Evolutionary conservation across 441 rosid genomes (phyloP).

Genomic region (Adansonia gregorii): DNA sequence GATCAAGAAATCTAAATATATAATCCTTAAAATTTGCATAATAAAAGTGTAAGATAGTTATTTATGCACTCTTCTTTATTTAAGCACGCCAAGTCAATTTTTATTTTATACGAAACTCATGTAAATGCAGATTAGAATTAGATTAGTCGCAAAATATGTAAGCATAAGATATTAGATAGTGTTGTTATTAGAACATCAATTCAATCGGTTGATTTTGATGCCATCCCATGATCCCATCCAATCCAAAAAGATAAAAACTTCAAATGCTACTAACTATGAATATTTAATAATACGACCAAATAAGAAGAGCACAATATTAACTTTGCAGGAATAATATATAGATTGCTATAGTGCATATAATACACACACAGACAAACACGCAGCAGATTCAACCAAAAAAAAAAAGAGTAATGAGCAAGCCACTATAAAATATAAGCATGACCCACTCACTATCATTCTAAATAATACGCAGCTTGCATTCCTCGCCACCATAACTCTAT

Average conservation of each 20-base stretch:
- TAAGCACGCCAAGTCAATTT: no score
- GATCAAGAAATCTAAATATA: background rate
- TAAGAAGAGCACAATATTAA: no score
- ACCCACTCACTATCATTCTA: constrained; percentile 10
- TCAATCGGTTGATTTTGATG: no score
- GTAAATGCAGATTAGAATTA: background rate
- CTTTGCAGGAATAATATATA: no score
- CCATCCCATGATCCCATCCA: constrained; percentile 1
- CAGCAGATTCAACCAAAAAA: background rate
- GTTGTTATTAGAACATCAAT: background rate
- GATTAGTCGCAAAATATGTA: background rate
- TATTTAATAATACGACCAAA: background rate
- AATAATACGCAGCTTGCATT: background rate
- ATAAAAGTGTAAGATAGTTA: background rate
- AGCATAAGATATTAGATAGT: background rate
- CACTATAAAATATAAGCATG: constrained; percentile 17
- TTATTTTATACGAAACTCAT: background rate
- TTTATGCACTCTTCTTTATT: background rate
- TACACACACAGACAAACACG: background rate
- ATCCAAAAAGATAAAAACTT: background rate
- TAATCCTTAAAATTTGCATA: background rate
- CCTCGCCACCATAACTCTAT: background rate
- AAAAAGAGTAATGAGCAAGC: background rate
- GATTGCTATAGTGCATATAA: background rate
- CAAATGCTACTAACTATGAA: background rate